Evolutionary conservation across 2,329 filamentous ascomycete genomes (phyloP).

Genomic region (Biscogniauxia sp.): DNA sequence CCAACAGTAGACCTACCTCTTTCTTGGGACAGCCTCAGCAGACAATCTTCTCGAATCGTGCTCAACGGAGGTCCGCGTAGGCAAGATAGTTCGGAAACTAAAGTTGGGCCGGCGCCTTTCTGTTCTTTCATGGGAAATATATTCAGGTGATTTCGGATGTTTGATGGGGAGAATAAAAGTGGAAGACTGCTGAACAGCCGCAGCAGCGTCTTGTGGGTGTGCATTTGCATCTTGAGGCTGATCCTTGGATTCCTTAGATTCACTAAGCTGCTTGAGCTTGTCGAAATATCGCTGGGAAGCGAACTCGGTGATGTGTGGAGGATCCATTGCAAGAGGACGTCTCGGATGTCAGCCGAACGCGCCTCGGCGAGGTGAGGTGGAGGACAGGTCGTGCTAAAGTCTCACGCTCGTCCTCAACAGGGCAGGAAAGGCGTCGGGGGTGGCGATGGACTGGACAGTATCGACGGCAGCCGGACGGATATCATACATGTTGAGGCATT

Average conservation of each 20-base stretch:
- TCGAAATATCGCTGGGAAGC: conserved; percentile 63
- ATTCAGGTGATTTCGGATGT: conserved; percentile 31
- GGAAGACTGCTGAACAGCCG: conserved; percentile 33
- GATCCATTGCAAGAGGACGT: conserved; percentile 51
- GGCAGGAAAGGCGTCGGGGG: conserved; percentile 26
- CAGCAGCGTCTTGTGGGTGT: conserved; percentile 25
- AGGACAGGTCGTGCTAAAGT: conserved; percentile 24
- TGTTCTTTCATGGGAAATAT: conserved; percentile 33
- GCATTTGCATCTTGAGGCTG: conserved; percentile 37
- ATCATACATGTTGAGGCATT: conserved; percentile 35
- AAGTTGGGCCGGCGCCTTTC: conserved; percentile 33
- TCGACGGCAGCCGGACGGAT: conserved; percentile 23
- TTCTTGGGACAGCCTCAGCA: conserved; percentile 24
- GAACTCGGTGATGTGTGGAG: conserved; percentile 63
- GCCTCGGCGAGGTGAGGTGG: conserved; percentile 19
- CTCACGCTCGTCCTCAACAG: conserved; percentile 28
- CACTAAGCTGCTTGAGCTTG: conserved; percentile 56
- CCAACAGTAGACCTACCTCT: conserved; percentile 20
- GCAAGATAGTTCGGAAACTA: conserved; percentile 31
- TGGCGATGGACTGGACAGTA: conserved; percentile 23
- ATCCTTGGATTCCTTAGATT: conserved; percentile 44
- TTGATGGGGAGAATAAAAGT: conserved; percentile 51
- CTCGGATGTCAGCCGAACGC: conserved; percentile 14
- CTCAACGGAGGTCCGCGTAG: conserved; percentile 30
- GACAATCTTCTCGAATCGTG: conserved; percentile 29